Evolutionary conservation across 225 moss, liverwort and hornwort genomes (phyloP), one percentile per base, ranked within the genome.

Genomic region (Bryum argenteum): DNA sequence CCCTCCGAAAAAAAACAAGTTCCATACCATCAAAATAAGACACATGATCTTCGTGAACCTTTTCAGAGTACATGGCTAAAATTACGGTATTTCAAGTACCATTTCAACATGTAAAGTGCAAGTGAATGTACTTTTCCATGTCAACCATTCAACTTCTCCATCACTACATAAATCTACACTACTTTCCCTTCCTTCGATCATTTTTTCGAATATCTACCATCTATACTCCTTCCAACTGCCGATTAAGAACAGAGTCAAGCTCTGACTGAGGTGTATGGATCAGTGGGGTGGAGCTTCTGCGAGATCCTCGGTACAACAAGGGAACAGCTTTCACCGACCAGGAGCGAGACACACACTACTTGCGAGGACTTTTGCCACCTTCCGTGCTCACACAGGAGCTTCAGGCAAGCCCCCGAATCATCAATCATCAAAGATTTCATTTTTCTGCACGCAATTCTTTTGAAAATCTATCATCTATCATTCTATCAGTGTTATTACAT

Each of bases 221-320:
- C 41, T 42, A 10, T 10, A 42, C 10, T 42, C 10, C 1, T 42
- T 42, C 10, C 41, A 42, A 42, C 41, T 42, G n/a, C n/a, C n/a
- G n/a, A n/a, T 45, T 45, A 11, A 4, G 4, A 13, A 5, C 14
- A 9, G 0, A 6, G 1, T 58, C 4, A 3, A 10, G 5, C 10
- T 59, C 1, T 38, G 6, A 65, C n/a, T 20, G 8, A 15, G 18
- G 28, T 55, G 54, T 10, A 62, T n/a, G 10, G 10, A 26, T 38
- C 83, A 93, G 93, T 86, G 93, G 93, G 26, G 55, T 87, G 67
- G 93, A 93, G 84, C 76, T 93, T 58, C 73, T 93, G 22, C 83
- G 93, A 71, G 89, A 93, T 64, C 93, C 93, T 16, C 90, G 90
- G 13, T 93, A 79, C 69, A 93, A 93, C 77, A 93, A 93, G 45